Evolutionary conservation across 2,329 filamentous ascomycete genomes (phyloP).

Genomic region (Penicillium digitatum): DNA sequence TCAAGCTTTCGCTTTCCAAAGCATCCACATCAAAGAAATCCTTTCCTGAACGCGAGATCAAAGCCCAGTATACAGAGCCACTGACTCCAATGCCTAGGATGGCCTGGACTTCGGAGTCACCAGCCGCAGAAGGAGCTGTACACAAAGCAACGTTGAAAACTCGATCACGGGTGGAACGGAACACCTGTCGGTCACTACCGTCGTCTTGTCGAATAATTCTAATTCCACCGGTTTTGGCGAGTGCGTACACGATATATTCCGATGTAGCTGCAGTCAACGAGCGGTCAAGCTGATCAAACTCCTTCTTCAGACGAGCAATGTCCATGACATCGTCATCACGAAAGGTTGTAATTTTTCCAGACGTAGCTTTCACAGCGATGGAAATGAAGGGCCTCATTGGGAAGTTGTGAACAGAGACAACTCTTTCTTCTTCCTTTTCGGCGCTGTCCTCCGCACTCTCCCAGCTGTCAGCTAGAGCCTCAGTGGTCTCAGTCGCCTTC

Average conservation of each 20-base stretch:
- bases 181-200: slow-evolving; percentile 85
- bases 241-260: slow-evolving; percentile 88
- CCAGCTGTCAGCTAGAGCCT: slow-evolving; percentile 77
- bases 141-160: slow-evolving; percentile 92
- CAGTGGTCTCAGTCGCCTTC: slow-evolving; percentile 54
- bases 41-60: slow-evolving; percentile 70
- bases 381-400: slow-evolving; percentile 95
- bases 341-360: slow-evolving; percentile 56
- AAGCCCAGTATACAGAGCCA: slow-evolving; percentile 93
- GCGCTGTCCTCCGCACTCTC: slow-evolving; percentile 72
- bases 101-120: slow-evolving; percentile 64
- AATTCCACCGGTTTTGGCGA: slow-evolving; percentile 88
- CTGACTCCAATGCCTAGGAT: slow-evolving; percentile 91
- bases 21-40: slow-evolving; percentile 75
- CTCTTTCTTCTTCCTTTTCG: slow-evolving; percentile 62
- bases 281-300: slow-evolving; percentile 95
- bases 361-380: slow-evolving; percentile 60
- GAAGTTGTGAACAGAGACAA: slow-evolving; percentile 86
- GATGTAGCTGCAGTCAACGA: slow-evolving; percentile 85
- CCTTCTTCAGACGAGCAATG: slow-evolving; percentile 91
- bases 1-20: slow-evolving; percentile 79
- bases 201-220: slow-evolving; percentile 92
- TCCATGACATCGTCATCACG: slow-evolving; percentile 80
- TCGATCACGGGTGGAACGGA: slow-evolving; percentile 84
- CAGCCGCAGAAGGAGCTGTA: slow-evolving; percentile 54